Base-by-base conservation (phyloP, 495 filamentous ascomycete genomes). In the Neurospora sp. region DNA sequence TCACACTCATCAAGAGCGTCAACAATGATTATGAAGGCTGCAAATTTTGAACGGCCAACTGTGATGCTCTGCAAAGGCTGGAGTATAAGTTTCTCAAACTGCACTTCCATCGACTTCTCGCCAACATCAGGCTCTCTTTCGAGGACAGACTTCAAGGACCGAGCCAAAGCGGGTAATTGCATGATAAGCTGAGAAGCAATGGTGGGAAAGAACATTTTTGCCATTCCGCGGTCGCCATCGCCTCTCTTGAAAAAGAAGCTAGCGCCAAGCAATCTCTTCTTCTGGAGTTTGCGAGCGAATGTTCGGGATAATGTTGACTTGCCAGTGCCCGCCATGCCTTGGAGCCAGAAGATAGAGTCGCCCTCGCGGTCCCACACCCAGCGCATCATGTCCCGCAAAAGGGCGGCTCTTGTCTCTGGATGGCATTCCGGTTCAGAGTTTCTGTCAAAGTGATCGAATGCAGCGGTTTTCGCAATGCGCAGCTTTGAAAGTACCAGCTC, bases 1-100 rank as follows among this genome's bases (percentile, higher is more conserved):
- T 84, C 83, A 73, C 84, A 88, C 73, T 88, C 85, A 69, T 88
- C 87, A 20, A 89, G 79, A 70, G 87, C 87, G 73, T 89, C 86
- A 39, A 89, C 77, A 18, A 88, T 81, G 16, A 88, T 78, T 18
- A 84, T 71, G 12, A 81, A 20, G 14, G 70, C 69, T 9, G 42
- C 27, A 22, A 5, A n/a, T 48, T 44, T 39, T 48, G 70, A 44
- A 71, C 53, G 11, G 35, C 41, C 73, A 76, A 69, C 8, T 40
- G 11, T 39, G 44, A 20, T 44, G 42, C 39, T 37, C n/a, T 14
- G 42, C 0, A 87, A 75, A 12, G 84, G 85, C 39, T 82, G 38
- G 70, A 86, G 73, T 74, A 88, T 75, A 16, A 89, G 82, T 76
- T 84, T 79, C 5, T 85, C 75, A 74, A 85, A 88, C 76, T 89